phyloP scores from a whole-genome alignment of 208 protist genomes.

The Vickermania ingenoplastis region DNA sequence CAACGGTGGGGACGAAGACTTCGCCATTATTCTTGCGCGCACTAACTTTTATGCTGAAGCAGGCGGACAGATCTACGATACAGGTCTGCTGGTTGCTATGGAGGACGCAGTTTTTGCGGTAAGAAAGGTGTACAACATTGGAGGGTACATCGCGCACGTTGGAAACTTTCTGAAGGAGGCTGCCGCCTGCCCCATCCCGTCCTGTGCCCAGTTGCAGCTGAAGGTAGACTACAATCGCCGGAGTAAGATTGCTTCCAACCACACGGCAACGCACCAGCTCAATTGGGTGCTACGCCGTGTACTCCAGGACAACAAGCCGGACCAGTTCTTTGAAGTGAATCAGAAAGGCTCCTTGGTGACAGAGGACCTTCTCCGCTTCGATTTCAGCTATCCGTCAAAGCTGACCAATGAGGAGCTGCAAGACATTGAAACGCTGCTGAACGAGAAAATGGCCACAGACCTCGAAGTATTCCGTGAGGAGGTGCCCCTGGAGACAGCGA shows the following conservation, averaged over 20 bases:
- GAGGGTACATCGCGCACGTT: conserved; percentile 96
- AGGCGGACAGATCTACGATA: conserved; percentile 97
- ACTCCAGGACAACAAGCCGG: conserved; percentile 72
- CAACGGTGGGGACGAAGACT: conserved; percentile 40
- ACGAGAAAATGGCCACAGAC: conserved; percentile 71
- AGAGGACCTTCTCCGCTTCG: conserved; percentile 93
- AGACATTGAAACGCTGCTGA: conserved; percentile 82
- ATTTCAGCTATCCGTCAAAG: conserved; percentile 92
- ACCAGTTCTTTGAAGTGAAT: conserved; percentile 85
- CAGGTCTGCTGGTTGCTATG: conserved; percentile 74
- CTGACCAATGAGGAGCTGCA: conserved; percentile 72
- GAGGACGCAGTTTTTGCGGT: conserved; percentile 83
- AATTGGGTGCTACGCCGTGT: conserved; percentile 94
- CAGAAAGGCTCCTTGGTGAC: conserved; percentile 93
- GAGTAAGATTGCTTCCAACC: conserved; percentile 85
- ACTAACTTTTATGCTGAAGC: conserved; percentile 98
- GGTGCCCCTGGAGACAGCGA: conserved; percentile 71
- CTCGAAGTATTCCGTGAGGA: conserved; percentile 83
- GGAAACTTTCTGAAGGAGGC: conserved; percentile 72
- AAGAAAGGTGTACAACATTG: conserved; percentile 88
- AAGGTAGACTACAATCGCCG: conserved; percentile 89
- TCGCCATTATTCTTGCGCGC: conserved; percentile 89
- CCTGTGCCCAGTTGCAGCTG: conserved; percentile 51
- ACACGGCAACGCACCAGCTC: conserved; percentile 97
- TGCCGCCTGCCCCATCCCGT: conserved; percentile 44